Evolutionary conservation across 192 early-diverging fungal genomes (phyloP).

Genomic region (Linnemannia zychae): DNA sequence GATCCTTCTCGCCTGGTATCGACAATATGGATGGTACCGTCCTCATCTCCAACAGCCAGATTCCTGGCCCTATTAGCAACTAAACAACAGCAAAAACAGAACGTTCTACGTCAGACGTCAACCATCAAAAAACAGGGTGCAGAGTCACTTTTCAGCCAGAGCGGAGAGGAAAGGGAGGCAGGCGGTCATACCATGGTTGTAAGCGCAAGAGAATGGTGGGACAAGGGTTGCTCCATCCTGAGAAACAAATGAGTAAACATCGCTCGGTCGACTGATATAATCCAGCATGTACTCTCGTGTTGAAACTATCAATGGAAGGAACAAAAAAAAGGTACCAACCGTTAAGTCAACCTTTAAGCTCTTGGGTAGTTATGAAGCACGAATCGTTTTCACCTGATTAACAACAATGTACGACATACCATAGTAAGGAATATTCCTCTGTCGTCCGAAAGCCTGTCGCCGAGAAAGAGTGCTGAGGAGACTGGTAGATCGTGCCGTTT

Average conservation of each 20-base stretch:
- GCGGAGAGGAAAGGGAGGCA: not conserved
- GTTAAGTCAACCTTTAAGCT: not conserved
- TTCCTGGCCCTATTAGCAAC: slow-evolving; percentile 65
- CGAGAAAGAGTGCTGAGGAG: slow-evolving; percentile 13
- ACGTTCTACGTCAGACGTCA: not conserved
- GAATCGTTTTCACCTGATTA: too few species aligned
- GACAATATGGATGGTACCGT: slow-evolving; percentile 71
- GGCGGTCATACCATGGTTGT: slow-evolving; percentile 42
- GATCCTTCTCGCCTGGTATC: slow-evolving; percentile 65
- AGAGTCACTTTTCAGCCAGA: too few species aligned
- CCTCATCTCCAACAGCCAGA: slow-evolving; percentile 79
- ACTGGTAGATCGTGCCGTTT: slow-evolving; percentile 11
- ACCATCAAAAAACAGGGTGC: not conserved
- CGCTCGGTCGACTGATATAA: slow-evolving; percentile 35
- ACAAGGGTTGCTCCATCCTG: slow-evolving; percentile 41
- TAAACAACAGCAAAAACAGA: slow-evolving; percentile 11
- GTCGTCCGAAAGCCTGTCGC: slow-evolving; percentile 26
- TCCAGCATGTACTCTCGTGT: slow-evolving; percentile 36
- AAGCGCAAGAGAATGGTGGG: slow-evolving; percentile 48
- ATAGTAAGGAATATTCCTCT: slow-evolving; percentile 32
- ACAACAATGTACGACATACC: slow-evolving; percentile 10
- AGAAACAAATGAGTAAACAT: slow-evolving; percentile 44
- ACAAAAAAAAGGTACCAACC: not conserved
- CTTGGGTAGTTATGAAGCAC: not conserved
- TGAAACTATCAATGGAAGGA: slow-evolving; percentile 18